Percentiles rank a stretch among this genome's conserved stretches.
phyloP scores from a whole-genome alignment of 164 flowering plant species.

The Dillenia suffruticosa region DNA sequence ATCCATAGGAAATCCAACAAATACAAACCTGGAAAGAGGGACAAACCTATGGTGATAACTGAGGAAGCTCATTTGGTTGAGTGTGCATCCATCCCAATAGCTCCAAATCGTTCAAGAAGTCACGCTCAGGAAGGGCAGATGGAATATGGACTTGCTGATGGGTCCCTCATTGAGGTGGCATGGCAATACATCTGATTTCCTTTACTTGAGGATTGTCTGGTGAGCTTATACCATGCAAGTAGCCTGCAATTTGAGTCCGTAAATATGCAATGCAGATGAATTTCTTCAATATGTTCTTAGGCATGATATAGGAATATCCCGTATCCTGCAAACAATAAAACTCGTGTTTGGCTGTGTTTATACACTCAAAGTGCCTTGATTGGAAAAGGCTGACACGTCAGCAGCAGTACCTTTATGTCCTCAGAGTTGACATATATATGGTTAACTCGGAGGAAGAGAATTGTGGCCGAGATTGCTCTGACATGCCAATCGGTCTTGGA shows the following conservation, averaged over 20 bases:
- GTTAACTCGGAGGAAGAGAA: conserved; percentile 92
- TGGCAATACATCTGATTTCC: conserved; percentile 93
- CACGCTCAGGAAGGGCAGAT: conserved; percentile 89
- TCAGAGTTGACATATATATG: conserved; percentile 76
- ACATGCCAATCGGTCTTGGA: no score
- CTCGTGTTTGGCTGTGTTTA: not conserved
- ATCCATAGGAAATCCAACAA: not conserved
- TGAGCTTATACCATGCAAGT: conserved; percentile 90
- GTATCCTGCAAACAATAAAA: no score
- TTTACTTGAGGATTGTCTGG: conserved; percentile 99
- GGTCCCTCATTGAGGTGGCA: conserved; percentile 99
- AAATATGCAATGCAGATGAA: no score
- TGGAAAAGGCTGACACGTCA: not conserved
- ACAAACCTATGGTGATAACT: conserved; percentile 90
- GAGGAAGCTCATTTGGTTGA: conserved; percentile 99
- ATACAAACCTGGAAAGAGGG: not conserved
- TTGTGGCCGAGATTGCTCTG: no score
- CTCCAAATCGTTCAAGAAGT: conserved; percentile 90
- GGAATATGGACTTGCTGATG: conserved; percentile 99
- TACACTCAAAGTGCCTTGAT: not conserved
- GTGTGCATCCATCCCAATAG: conserved; percentile 99
- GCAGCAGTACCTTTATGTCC: no score
- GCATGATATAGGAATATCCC: no score
- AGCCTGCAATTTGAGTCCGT: no score
- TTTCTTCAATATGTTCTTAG: no score